Conservation (phyloP, 345 rosid species). For the Streptanthus diversifolius region DNA sequence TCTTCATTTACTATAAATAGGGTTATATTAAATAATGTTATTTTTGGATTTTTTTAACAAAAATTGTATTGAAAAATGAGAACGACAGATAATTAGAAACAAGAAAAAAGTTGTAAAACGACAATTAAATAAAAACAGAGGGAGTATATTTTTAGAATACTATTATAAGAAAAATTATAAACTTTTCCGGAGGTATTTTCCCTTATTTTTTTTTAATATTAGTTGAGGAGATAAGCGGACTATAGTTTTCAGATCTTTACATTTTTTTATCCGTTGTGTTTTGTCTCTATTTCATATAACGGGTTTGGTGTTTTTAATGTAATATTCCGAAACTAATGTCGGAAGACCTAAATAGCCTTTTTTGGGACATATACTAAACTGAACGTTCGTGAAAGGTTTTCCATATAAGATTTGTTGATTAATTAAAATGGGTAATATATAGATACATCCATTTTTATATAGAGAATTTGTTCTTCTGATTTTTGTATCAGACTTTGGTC, state of each 20-base stretch:
- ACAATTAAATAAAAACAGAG: too few species aligned
- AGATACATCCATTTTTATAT: not conserved
- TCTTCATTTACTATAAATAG: too few species aligned
- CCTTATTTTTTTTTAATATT: not conserved
- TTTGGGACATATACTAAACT: slow-evolving; percentile 12
- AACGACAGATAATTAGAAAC: too few species aligned
- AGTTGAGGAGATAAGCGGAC: slow-evolving; percentile 23
- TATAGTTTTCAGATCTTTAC: slow-evolving; percentile 12
- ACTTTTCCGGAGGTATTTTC: not conserved
- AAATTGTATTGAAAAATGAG: too few species aligned
- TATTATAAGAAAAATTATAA: not conserved
- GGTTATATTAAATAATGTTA: too few species aligned
- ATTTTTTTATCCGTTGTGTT: slow-evolving; percentile 10
- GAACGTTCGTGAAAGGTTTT: not conserved
- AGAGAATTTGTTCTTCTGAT: not conserved
- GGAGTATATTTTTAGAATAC: not conserved
- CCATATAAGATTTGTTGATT: not conserved
- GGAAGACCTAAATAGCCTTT: slow-evolving; percentile 6
- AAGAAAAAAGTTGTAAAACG: too few species aligned
- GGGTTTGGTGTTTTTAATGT: slow-evolving; percentile 21
- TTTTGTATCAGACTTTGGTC: not conserved
- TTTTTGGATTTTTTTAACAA: too few species aligned
- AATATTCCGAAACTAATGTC: not conserved
- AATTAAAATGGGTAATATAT: not conserved
- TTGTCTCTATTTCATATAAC: slow-evolving; percentile 9